phyloP scores from a whole-genome alignment of 768 basidiomycete species.

The Russula ochroleuca region DNA sequence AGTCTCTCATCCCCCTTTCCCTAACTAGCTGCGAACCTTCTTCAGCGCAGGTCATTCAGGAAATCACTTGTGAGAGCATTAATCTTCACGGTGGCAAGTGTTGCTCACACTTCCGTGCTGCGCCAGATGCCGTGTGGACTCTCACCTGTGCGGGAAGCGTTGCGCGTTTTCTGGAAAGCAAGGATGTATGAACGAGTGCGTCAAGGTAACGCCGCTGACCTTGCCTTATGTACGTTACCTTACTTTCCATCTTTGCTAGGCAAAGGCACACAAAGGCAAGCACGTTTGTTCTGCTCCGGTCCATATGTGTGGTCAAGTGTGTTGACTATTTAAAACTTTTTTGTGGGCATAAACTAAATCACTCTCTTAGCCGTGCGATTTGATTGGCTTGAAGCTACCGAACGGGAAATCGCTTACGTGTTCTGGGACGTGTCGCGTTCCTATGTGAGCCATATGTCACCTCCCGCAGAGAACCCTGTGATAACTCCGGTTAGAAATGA shows the following conservation, averaged over 20 bases:
- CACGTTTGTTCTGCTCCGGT: conserved; percentile 52
- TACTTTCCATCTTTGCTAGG: conserved; percentile 32
- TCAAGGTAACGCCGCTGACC: conserved; percentile 38
- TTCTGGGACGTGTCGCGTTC: conserved; percentile 18
- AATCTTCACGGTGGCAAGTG: no score
- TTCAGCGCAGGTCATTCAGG: conserved; percentile 54
- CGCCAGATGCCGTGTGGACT: conserved; percentile 43
- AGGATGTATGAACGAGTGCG: conserved; percentile 52
- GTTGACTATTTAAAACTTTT: not conserved
- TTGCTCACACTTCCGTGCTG: conserved; percentile 26
- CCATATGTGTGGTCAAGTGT: conserved; percentile 55
- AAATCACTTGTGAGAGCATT: conserved; percentile 43
- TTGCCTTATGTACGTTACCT: not conserved
- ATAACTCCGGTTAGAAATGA: conserved; percentile 37
- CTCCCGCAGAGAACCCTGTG: not conserved
- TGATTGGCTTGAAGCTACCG: conserved; percentile 15
- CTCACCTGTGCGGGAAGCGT: conserved; percentile 51
- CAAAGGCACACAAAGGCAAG: conserved; percentile 46
- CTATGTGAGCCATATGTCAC: conserved; percentile 12
- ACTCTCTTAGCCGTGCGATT: conserved; percentile 21
- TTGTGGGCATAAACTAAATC: not conserved
- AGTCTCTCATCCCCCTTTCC: not conserved
- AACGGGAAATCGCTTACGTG: conserved; percentile 21
- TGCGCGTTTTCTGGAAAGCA: conserved; percentile 46
- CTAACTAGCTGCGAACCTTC: not conserved